Base-by-base conservation (phyloP, 768 basidiomycete genomes). In the Favolaschia claudopus region DNA sequence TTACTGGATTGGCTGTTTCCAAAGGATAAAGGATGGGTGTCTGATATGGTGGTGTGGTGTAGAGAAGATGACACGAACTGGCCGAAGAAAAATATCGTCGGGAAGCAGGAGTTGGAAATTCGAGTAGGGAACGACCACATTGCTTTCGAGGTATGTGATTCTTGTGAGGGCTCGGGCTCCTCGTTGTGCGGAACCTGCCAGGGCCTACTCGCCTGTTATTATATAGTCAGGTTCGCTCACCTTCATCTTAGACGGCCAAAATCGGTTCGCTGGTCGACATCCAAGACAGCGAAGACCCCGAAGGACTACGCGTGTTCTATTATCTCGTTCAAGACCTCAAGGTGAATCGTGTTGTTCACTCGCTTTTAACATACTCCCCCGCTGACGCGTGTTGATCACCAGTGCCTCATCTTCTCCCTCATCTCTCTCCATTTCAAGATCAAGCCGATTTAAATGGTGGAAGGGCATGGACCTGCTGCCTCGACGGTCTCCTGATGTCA, bases 371-470 rank as follows among this genome's bases (percentile, higher is more conserved):
- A 59, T 28, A 46, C 13, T 43, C 2, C 28, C 48, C 63, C n/a
- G 37, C 14, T 31, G 47, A 24, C 60, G 25, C 42, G 22, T 43
- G 5, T 42, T 43, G 13, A 43, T 19, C 24, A 28, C 7, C 68
- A 99, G 96, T 98, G 96, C 77, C 85, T 98, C 59, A 96, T 99
- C 66, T 97, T 99, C 76, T 98, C 97, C 9, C 85, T 99, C 61
- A 99, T 99, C 72, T 94, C 95, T 3, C 86, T 99, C 33, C 96
- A 99, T 82, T 99, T 99, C 90, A 99, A 99, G 81, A 99, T 99
- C 84, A 99, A 99, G 83, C 97, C 97, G 15, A 98, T 95, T 67
- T 95, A 87, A 77, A 48, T 14, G 28, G 45, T 20, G 32, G 42
- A 28, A 32, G 24, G 27, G 15, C 37, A 39, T 55, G 46, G 33